Base-by-base conservation (phyloP, 2,329 filamentous ascomycete species). In the Fusarium circinatum region DNA sequence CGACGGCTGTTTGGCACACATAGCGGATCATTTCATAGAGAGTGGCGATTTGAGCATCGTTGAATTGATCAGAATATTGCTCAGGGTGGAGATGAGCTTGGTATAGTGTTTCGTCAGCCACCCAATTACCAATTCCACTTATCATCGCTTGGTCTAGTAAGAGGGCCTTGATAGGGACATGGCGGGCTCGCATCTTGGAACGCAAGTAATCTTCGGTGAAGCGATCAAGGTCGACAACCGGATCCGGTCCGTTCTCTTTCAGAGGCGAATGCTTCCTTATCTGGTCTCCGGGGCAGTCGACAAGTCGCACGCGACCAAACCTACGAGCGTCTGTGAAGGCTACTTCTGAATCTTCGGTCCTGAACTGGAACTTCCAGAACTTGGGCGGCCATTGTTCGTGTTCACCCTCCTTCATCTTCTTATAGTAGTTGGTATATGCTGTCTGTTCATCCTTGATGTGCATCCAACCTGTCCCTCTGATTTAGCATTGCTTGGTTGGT, bases 41-140 rank as follows among this genome's bases (percentile, higher is more conserved):
- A 44, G 86, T 86, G 73, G 89, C 87, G 71, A 97, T 89, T 80
- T 98, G 92, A 1, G 84, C 87, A 38, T 93, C 90, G 70, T 81
- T 87, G 75, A 98, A 93, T 1, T 93, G 93, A 78, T 98, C 92
- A 82, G 92, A 94, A 83, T 97, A 97, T 80, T 98, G 94, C 81
- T 98, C 96, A 0, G 96, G 96, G 75, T 99, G 96, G 22, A 98
- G 88, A 56, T 89, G 91, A 10, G 96, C 93, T 76, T 98, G 92
- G 79, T 95, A 99, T 58, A 99, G 85, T 12, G 98, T 92, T 81
- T 99, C 96, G 79, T 99, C 96, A 2, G 92, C 95, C 61, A 99
- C 96, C 96, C 96, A 99, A 80, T 98, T 98, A 0, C 96, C 96
- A 71, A 99, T 94, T 13, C 96, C 96, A 78, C 93, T 96, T 70